Base-by-base conservation (phyloP, 2,329 filamentous ascomycete species). In the Penicillium sp. region DNA sequence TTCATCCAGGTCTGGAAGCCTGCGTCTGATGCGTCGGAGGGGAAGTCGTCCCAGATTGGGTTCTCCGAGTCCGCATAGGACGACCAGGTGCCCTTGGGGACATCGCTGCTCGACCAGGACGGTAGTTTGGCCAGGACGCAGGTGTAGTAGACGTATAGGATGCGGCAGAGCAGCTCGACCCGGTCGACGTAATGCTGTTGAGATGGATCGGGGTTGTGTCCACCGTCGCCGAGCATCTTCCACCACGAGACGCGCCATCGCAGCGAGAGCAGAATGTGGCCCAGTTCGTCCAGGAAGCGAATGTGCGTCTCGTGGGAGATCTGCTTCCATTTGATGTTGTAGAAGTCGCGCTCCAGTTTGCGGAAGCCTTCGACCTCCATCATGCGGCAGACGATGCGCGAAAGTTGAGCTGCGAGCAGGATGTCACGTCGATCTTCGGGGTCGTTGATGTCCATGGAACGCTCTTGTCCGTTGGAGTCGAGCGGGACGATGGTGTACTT, bases 71-170 rank as follows among this genome's bases (percentile, higher is more conserved):
- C 74, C 6, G 73, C 69, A 51, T 76, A 76, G 5, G 63, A 67
- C 9, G 71, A 75, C 66, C 66, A 72, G 9, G 70, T 63, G 5
- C 71, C 74, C 53, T 74, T 72, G 22, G 71, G 68, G 13, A 69
- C 67, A 46, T 70, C 66, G 4, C 66, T 53, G 2, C 59, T 61
- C 4, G 63, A 69, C 70, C 73, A 75, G 0, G 72, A 69, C 0
- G 69, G 72, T 14, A 76, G 57, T 51, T 75, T 75, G 14, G 73
- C 70, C 31, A 72, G 58, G 2, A 75, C 70, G 45, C 68, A 73
- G 20, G 72, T 76, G 54, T 75, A 77, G 60, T 76, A 77, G 39
- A 76, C 74, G 51, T 77, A 77, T 7, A 77, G 66, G 38, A 76
- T 72, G 40, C 72, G 64, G 60, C 74, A 76, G 13, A 76, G 67